These are phyloP conservation scores for Myxozyma nipponensis DNA, from an alignment of 805 yeast genomes.

Conservation along the genomic window DNA sequence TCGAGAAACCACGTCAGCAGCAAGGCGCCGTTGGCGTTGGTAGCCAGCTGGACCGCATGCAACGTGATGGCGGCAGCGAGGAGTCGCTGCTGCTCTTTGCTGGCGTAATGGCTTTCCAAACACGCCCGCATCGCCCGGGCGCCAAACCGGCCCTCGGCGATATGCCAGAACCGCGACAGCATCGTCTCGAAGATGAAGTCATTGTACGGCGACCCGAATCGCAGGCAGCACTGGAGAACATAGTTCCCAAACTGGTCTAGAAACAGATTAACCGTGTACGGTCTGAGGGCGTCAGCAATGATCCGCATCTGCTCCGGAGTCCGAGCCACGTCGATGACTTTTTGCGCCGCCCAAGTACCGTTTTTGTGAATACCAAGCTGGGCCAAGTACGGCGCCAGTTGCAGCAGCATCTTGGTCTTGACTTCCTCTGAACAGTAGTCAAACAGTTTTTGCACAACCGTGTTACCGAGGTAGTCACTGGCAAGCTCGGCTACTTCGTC, in stretches of 20 bases:
- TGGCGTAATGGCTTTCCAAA: constrained; percentile 69
- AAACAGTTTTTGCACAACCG: constrained; percentile 88
- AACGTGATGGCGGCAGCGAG: constrained; percentile 74
- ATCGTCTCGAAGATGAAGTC: constrained; percentile 85
- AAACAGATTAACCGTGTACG: constrained; percentile 78
- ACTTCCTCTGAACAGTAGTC: constrained; percentile 64
- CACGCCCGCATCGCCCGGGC: constrained; percentile 94
- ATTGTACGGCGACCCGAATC: constrained; percentile 83
- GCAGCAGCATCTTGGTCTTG: constrained; percentile 75
- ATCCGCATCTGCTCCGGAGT: constrained; percentile 59
- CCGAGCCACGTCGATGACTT: constrained; percentile 73
- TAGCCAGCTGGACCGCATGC: constrained; percentile 72
- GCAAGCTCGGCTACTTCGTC: constrained; percentile 87
- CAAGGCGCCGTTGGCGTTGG: constrained; percentile 82
- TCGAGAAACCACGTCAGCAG: constrained; percentile 93
- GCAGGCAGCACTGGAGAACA: constrained; percentile 89
- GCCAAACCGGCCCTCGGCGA: constrained; percentile 87
- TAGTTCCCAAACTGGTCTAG: constrained; percentile 97
- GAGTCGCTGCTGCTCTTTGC: constrained; percentile 63
- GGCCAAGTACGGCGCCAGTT: constrained; percentile 73
- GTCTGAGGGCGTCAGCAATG: constrained; percentile 66
- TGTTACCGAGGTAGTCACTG: constrained; percentile 91
- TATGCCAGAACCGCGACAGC: constrained; percentile 68
- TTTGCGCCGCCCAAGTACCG: constrained; percentile 99
- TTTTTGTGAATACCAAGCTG: constrained; percentile 94